Evolutionary conservation across 1,139 yeast genomes (phyloP).

Genomic region (Ashbya aceris): DNA sequence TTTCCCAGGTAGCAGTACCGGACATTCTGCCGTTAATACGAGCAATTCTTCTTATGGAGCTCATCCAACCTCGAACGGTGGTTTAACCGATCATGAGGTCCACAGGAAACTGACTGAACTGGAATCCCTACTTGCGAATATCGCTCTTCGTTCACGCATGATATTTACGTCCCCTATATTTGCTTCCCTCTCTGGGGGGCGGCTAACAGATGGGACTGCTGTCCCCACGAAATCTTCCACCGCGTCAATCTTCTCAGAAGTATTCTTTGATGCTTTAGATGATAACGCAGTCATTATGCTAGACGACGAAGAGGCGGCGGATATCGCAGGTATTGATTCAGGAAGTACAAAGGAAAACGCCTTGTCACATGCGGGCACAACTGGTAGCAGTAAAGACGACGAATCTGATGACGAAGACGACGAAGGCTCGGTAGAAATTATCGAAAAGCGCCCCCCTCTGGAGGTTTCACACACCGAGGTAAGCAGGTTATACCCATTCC

Average conservation of each 20-base stretch:
- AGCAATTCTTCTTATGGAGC: background rate
- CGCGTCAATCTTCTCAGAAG: constrained; percentile 20
- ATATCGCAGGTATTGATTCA: constrained; percentile 10
- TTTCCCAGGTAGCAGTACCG: background rate
- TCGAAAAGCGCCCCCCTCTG: background rate
- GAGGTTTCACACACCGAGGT: background rate
- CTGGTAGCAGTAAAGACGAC: constrained; percentile 14
- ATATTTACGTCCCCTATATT: constrained; percentile 2
- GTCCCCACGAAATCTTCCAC: constrained; percentile 9
- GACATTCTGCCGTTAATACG: background rate
- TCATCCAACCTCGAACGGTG: background rate
- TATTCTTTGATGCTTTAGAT: constrained; percentile 30
- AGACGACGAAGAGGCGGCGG: constrained; percentile 21
- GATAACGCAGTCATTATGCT: constrained; percentile 26
- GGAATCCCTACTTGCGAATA: constrained; percentile 11
- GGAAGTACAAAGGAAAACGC: constrained; percentile 5
- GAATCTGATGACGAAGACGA: constrained; percentile 16
- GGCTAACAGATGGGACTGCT: background rate
- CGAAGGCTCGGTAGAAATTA: background rate
- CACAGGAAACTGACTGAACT: constrained; percentile 20
- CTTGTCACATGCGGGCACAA: constrained; percentile 6
- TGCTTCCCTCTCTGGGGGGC: background rate
- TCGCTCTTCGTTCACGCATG: background rate
- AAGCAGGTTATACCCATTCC: constrained; percentile 53
- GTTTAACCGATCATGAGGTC: constrained; percentile 5